Percentiles rank a stretch among this genome's conserved stretches.
phyloP scores from a whole-genome alignment of 1,284 basidiomycete species.

The Naganishia liquefaciens region DNA sequence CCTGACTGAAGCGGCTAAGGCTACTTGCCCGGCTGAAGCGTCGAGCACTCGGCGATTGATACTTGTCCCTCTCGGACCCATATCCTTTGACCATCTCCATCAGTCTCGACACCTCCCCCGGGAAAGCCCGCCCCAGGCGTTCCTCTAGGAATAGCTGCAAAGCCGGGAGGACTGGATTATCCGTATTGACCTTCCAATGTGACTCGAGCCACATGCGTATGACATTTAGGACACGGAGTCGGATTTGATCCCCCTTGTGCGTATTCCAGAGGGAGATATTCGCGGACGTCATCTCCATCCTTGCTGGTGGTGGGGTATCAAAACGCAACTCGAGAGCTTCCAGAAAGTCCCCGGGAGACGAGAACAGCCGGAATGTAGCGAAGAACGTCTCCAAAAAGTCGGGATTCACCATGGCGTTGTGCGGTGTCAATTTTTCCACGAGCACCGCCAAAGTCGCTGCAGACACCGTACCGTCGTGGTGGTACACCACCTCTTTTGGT shows the following conservation, averaged over 20 bases:
- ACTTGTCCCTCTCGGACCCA: conserved; percentile 26
- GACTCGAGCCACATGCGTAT: conserved; percentile 90
- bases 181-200: conserved; percentile 76
- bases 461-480: conserved; percentile 82
- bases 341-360: conserved; percentile 72
- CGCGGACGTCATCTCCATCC: conserved; percentile 51
- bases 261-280: conserved; percentile 78
- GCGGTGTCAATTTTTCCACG: conserved; percentile 95
- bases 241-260: conserved; percentile 80
- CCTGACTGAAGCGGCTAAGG: conserved; percentile 55
- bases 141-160: conserved; percentile 53
- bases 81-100: conserved; percentile 40
- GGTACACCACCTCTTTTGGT: conserved; percentile 81
- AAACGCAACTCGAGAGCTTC: conserved; percentile 77
- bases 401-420: conserved; percentile 78
- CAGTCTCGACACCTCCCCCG: conserved; percentile 48
- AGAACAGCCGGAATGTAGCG: conserved; percentile 93
- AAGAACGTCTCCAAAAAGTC: conserved; percentile 87
- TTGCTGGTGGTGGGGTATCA: conserved; percentile 61
- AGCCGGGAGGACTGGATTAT: conserved; percentile 54
- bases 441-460: conserved; percentile 86
- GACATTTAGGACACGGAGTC: conserved; percentile 84
- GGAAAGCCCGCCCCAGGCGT: conserved; percentile 41
- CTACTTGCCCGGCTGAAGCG: conserved; percentile 22
- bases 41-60: conserved; percentile 22